Percentiles rank a stretch among this genome's conserved stretches.
Evolutionary conservation across 441 rosid genomes (phyloP).

Genomic region (Populus hybrid): DNA sequence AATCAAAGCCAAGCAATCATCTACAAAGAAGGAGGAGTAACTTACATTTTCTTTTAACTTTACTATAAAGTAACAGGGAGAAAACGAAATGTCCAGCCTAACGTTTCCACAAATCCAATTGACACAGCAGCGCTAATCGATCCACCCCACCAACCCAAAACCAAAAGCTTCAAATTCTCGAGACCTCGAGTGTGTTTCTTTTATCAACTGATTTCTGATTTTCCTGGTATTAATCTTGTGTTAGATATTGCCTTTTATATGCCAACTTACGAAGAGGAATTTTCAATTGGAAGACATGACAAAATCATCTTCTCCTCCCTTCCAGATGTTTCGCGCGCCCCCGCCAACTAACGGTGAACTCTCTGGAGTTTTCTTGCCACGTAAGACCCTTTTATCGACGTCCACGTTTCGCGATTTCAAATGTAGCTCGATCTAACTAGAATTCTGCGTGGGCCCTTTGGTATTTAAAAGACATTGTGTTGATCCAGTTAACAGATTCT

Average conservation of each 20-base stretch:
- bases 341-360: background rate
- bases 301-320: background rate
- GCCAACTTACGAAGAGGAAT: background rate
- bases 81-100: background rate
- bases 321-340: background rate
- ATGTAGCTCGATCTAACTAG: background rate
- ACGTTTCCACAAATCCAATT: background rate
- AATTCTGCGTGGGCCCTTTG: background rate
- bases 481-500: too few relatives aligned
- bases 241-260: background rate
- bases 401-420: background rate
- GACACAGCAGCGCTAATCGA: background rate
- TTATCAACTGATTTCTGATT: background rate
- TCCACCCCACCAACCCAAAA: background rate
- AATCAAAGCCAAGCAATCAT: background rate
- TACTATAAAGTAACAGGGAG: background rate
- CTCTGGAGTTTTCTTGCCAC: background rate
- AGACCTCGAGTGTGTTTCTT: background rate
- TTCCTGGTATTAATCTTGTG: background rate
- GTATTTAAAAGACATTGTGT: background rate
- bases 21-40: background rate
- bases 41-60: background rate
- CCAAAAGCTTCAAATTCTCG: background rate
- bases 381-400: background rate
- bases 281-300: background rate